phyloP scores from a whole-genome alignment of 2,329 filamentous ascomycete genomes.

The Colletotrichum viniferum region DNA sequence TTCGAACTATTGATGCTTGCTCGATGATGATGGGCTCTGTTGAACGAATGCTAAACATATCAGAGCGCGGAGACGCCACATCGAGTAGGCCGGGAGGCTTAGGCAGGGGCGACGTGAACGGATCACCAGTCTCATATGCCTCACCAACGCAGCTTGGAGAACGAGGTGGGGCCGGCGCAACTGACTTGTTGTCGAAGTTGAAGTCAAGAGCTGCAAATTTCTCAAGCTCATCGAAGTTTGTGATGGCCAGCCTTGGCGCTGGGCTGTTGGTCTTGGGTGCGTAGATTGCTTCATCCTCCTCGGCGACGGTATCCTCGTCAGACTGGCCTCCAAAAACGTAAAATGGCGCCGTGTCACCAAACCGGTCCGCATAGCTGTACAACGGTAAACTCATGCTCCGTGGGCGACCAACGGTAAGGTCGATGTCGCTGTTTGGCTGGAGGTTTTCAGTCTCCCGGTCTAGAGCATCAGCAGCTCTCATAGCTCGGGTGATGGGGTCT shows the following conservation, averaged over 20 bases:
- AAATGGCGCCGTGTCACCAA: constrained; percentile 50
- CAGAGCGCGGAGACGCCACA: constrained; percentile 35
- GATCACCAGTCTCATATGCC: constrained; percentile 26
- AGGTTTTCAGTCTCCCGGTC: constrained; percentile 59
- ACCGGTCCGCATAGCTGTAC: constrained; percentile 47
- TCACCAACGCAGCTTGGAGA: constrained; percentile 41
- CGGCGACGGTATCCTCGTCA: not conserved
- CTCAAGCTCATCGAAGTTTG: constrained; percentile 66
- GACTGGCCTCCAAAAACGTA: constrained; percentile 48
- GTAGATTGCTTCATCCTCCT: not conserved
- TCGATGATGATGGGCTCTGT: constrained; percentile 43
- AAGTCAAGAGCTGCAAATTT: constrained; percentile 84
- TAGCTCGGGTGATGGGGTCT: constrained; percentile 59
- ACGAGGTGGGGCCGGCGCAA: constrained; percentile 18
- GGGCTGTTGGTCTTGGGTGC: not conserved
- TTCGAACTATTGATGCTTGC: constrained; percentile 42
- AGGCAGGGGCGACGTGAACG: constrained; percentile 15
- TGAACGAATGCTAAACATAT: constrained; percentile 36
- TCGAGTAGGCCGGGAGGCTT: constrained; percentile 22
- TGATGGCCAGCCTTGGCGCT: constrained; percentile 32
- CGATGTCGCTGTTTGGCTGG: constrained; percentile 54
- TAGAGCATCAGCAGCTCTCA: constrained; percentile 63
- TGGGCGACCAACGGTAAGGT: constrained; percentile 45
- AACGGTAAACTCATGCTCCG: constrained; percentile 56
- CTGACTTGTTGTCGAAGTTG: constrained; percentile 29